Conservation (phyloP, 78 protist genomes). For the Polysphondylium violaceum region DNA sequence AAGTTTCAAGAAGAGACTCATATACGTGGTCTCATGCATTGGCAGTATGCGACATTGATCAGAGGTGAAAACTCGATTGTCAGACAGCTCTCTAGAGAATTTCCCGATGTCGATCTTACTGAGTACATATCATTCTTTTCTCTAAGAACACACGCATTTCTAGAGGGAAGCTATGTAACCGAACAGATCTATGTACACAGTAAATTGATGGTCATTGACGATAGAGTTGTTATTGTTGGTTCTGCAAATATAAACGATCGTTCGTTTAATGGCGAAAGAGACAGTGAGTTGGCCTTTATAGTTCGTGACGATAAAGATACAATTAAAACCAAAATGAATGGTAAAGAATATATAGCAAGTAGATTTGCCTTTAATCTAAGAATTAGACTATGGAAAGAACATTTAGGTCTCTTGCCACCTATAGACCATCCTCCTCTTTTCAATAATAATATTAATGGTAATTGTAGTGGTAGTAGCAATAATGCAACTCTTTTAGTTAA, state of each 20-base stretch:
- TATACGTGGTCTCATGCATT: conserved; percentile 80
- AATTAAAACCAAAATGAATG: conserved; percentile 73
- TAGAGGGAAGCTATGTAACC: conserved; percentile 65
- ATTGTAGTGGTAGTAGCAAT: neutral
- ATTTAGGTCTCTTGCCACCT: conserved; percentile 66
- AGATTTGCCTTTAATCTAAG: conserved; percentile 57
- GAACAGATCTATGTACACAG: conserved; percentile 92
- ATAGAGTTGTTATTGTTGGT: conserved; percentile 88
- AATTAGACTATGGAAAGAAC: conserved; percentile 74
- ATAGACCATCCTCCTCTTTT: conserved; percentile 52
- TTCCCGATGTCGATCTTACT: conserved; percentile 69
- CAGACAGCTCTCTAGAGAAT: conserved; percentile 31
- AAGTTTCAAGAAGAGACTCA: conserved; percentile 59
- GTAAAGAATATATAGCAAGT: conserved; percentile 57
- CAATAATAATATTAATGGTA: neutral
- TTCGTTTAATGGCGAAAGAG: conserved; percentile 70
- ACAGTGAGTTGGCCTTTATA: conserved; percentile 74
- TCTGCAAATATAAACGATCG: conserved; percentile 94
- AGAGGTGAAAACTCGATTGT: conserved; percentile 58
- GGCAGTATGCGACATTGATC: conserved; percentile 36
- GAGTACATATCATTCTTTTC: conserved; percentile 77
- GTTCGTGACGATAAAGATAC: conserved; percentile 56
- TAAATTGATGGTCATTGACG: conserved; percentile 93
- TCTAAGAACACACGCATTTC: conserved; percentile 62
- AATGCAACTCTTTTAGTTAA: neutral